These are phyloP conservation scores for Epicoccum sorghinum DNA, from an alignment of 2,329 filamentous ascomycete genomes.

Conservation along the genomic window DNA sequence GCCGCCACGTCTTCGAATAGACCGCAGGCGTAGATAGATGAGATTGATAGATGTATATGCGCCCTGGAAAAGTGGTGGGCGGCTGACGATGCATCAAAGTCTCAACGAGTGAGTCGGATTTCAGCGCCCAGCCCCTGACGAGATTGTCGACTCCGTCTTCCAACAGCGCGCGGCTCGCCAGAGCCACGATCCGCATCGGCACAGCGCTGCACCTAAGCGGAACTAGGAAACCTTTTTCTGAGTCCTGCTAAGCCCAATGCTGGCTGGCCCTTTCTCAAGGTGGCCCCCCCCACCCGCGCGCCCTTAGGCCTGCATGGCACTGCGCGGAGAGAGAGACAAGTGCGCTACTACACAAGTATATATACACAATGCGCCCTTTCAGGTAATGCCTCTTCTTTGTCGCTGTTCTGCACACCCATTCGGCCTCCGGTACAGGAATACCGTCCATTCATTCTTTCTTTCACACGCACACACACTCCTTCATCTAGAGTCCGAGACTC, in stretches of 20 bases:
- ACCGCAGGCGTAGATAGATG: not conserved
- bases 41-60: too few relatives aligned
- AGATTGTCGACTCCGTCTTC: conserved; percentile 12
- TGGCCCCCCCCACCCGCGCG: conserved; percentile 7
- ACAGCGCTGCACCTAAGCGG: conserved; percentile 19
- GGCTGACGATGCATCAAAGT: conserved; percentile 1
- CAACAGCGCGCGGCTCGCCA: conserved; percentile 31
- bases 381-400: conserved; percentile 8
- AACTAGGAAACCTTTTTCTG: conserved; percentile 23
- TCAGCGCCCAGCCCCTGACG: conserved; percentile 29
- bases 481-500: conserved; percentile 45
- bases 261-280: conserved; percentile 19
- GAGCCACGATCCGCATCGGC: conserved; percentile 22
- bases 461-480: conserved; percentile 33
- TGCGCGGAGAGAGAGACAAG: conserved; percentile 7
- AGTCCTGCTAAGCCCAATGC: conserved; percentile 17
- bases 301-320: conserved; percentile 22
- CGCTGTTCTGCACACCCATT: conserved; percentile 25
- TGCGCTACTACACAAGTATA: conserved; percentile 23
- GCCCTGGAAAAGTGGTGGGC: not conserved
- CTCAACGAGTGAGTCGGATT: conserved; percentile 5
- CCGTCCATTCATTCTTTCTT: conserved; percentile 38
- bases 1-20: conserved; percentile 11
- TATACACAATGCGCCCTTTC: conserved; percentile 21
- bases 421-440: conserved; percentile 43